Conservation (phyloP, 257 asterid species). For the Solanum microdontum region DNA sequence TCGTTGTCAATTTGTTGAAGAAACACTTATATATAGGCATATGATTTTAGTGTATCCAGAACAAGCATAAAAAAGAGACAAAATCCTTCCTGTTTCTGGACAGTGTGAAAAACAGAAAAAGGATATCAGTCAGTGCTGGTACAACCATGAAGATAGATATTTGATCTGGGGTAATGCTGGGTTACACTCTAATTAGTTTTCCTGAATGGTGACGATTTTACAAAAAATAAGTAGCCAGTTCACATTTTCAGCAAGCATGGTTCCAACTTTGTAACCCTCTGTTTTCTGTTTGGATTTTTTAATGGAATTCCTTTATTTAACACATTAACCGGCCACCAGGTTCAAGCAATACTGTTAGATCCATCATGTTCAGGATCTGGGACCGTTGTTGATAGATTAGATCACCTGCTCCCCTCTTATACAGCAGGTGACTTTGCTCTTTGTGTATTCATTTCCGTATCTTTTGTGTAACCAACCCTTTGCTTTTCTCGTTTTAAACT, state of each 20-base stretch:
- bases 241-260: background rate
- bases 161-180: background rate
- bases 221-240: background rate
- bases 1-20: background rate
- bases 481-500: background rate
- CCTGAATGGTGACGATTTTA: background rate
- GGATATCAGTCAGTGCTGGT: background rate
- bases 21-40: background rate
- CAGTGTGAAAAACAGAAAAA: background rate
- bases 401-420: slow-evolving; percentile 86
- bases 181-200: background rate
- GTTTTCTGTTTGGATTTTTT: background rate
- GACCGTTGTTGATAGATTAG: slow-evolving; percentile 70
- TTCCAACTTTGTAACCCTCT: background rate
- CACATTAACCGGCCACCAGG: slow-evolving; percentile 22
- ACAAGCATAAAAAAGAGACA: background rate
- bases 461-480: background rate
- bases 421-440: slow-evolving; percentile 32
- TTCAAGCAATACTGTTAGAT: slow-evolving; percentile 79
- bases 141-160: background rate
- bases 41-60: background rate
- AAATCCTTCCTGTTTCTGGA: background rate
- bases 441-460: background rate
- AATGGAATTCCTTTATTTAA: background rate
- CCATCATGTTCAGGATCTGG: slow-evolving; percentile 99